These are phyloP conservation scores for Pichia heedii DNA, from an alignment of 805 yeast species.

Conservation along the genomic window DNA sequence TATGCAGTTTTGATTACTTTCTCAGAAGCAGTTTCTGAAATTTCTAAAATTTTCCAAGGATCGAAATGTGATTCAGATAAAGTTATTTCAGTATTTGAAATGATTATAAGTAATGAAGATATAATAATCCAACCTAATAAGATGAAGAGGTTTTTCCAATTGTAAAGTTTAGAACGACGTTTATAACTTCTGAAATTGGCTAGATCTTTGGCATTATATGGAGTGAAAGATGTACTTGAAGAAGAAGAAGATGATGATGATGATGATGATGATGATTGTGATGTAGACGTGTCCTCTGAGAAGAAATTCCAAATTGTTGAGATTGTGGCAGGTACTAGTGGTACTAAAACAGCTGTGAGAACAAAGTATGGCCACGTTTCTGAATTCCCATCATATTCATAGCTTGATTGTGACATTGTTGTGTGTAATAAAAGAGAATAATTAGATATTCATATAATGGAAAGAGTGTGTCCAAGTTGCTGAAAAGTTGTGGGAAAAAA, in stretches of 20 bases:
- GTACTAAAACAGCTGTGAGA: conserved; percentile 58
- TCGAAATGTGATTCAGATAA: conserved; percentile 53
- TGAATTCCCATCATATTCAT: conserved; percentile 79
- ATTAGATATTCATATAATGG: background rate
- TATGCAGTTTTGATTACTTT: conserved; percentile 73
- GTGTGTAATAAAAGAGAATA: background rate
- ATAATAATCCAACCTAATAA: conserved; percentile 56
- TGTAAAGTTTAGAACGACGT: conserved; percentile 27
- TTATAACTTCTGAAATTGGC: conserved; percentile 22
- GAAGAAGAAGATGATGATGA: conserved; percentile 5
- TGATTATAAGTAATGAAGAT: conserved; percentile 31
- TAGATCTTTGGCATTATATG: conserved; percentile 27
- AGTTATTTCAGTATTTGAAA: conserved; percentile 37
- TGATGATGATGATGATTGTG: background rate
- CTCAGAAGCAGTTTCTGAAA: conserved; percentile 58
- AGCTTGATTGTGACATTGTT: conserved; percentile 38
- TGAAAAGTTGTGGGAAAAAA: no score
- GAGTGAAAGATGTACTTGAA: conserved; percentile 26
- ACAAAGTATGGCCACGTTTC: conserved; percentile 93
- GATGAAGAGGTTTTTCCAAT: conserved; percentile 22
- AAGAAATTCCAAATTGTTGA: conserved; percentile 12
- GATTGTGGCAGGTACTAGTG: conserved; percentile 48
- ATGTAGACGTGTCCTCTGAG: background rate
- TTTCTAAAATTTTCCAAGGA: conserved; percentile 81
- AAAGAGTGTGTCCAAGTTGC: background rate